phyloP scores from a whole-genome alignment of 805 yeast genomes.

The Ogataea minuta region DNA sequence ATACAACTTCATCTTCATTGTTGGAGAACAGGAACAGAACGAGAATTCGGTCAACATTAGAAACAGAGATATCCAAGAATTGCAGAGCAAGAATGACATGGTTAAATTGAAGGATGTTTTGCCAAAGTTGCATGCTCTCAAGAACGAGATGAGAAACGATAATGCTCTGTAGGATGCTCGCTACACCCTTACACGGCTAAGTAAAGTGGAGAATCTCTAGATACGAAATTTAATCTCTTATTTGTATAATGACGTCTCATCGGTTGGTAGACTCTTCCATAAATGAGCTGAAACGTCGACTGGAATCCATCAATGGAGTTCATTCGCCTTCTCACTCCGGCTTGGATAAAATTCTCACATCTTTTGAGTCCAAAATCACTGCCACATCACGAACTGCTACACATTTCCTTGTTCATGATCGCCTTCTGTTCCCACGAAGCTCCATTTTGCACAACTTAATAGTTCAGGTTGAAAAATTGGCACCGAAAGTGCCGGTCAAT shows the following conservation, averaged over 20 bases:
- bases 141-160: constrained; percentile 71
- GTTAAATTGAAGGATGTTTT: constrained; percentile 71
- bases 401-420: constrained; percentile 31
- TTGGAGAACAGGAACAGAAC: constrained; percentile 90
- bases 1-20: constrained; percentile 94
- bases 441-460: constrained; percentile 21
- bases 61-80: constrained; percentile 90
- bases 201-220: constrained; percentile 1
- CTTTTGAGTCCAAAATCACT: constrained; percentile 10
- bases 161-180: constrained; percentile 42
- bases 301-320: constrained; percentile 1
- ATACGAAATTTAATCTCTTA: not conserved
- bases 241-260: not conserved
- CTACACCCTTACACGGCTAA: constrained; percentile 1
- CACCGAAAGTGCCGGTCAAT: constrained; percentile 11
- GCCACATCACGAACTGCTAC: constrained; percentile 11
- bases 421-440: constrained; percentile 19
- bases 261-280: not conserved
- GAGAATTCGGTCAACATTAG: constrained; percentile 86
- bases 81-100: constrained; percentile 90
- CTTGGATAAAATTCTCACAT: constrained; percentile 1
- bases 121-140: constrained; percentile 62
- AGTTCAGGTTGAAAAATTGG: constrained; percentile 5
- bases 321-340: not conserved
- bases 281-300: constrained; percentile 1